Conservation (phyloP, 2,329 filamentous ascomycete species). For the Paraconiothyrium brasiliense region DNA sequence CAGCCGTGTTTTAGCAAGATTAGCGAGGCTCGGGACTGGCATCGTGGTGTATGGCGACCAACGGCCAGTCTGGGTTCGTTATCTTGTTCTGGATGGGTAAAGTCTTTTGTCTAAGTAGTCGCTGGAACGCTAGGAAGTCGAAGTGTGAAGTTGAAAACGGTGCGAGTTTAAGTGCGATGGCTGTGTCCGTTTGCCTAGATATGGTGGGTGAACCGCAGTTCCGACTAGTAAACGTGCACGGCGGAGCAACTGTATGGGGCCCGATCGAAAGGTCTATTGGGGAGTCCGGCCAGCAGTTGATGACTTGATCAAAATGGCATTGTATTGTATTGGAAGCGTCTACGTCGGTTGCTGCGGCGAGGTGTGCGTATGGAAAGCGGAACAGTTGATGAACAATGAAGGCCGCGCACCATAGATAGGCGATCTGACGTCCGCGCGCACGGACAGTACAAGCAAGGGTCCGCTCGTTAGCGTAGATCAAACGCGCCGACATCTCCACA, state of each 20-base stretch:
- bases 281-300: not conserved
- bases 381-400: not conserved
- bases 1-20: constrained; percentile 52
- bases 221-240: not conserved
- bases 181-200: not conserved
- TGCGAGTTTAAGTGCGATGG: not conserved
- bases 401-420: not conserved
- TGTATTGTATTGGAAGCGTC: not conserved
- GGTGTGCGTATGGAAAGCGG: not conserved
- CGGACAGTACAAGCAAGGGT: not conserved
- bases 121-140: not conserved
- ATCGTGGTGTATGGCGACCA: constrained; percentile 25
- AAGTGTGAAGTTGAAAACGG: not conserved
- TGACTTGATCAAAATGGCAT: not conserved
- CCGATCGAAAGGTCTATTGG: not conserved
- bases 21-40: constrained; percentile 49
- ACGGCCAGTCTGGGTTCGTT: not conserved
- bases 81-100: no score
- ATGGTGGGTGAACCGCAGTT: not conserved
- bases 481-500: not conserved
- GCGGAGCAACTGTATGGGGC: not conserved
- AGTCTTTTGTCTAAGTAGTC: not conserved
- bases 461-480: not conserved
- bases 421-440: not conserved
- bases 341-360: not conserved